Conservation (phyloP, 495 filamentous ascomycete species). For the Xylaria cubensis region DNA sequence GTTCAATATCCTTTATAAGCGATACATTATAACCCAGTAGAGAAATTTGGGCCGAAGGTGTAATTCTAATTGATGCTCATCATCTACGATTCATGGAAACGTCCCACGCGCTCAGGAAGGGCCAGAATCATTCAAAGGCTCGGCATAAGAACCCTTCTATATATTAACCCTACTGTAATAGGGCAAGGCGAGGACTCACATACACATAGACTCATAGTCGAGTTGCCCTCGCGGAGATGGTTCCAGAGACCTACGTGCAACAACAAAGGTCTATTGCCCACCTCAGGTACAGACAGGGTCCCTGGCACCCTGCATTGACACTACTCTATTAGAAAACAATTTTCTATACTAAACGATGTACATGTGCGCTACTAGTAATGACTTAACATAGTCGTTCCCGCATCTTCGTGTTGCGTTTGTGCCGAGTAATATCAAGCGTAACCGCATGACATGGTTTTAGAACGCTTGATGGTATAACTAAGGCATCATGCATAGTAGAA, state of each 20-base stretch:
- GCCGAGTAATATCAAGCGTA: background rate
- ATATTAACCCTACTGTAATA: background rate
- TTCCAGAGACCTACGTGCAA: too few relatives aligned
- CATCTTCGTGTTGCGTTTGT: background rate
- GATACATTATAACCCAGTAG: too few relatives aligned
- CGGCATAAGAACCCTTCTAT: background rate
- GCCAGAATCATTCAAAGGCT: background rate
- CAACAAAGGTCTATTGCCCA: too few relatives aligned
- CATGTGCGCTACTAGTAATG: background rate
- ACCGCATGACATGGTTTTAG: background rate
- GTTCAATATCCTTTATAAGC: background rate
- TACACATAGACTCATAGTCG: too few relatives aligned
- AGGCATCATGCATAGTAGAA: background rate
- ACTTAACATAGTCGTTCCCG: background rate
- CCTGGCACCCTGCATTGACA: too few relatives aligned
- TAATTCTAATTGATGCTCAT: background rate
- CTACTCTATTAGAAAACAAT: background rate
- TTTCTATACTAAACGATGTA: background rate
- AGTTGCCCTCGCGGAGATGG: too few relatives aligned
- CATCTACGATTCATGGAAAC: background rate
- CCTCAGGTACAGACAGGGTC: too few relatives aligned
- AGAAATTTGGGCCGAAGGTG: too few relatives aligned
- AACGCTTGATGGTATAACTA: background rate
- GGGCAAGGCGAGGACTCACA: too few relatives aligned
- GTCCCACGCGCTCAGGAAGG: too few relatives aligned